Conservation (phyloP, 2,329 filamentous ascomycete genomes). For the Ceratocystis colombiana region DNA sequence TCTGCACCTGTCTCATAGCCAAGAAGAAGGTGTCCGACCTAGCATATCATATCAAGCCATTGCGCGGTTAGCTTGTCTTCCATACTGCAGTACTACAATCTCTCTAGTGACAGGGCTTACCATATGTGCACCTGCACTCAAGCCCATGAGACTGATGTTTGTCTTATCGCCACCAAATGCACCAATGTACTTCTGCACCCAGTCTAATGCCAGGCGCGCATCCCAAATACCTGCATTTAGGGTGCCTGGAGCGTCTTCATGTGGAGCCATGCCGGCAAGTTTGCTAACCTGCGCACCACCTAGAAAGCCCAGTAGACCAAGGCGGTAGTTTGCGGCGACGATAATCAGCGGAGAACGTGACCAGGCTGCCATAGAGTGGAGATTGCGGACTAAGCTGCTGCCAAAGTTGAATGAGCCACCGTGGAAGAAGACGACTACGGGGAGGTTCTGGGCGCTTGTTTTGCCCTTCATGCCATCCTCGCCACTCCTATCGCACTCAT, state of each 20-base stretch:
- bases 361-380: conserved; percentile 52
- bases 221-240: conserved; percentile 57
- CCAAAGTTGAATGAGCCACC: conserved; percentile 54
- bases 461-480: conserved; percentile 25
- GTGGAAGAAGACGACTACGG: conserved; percentile 52
- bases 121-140: conserved; percentile 54
- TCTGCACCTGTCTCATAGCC: conserved; percentile 35
- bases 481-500: conserved; percentile 23
- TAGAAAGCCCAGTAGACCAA: conserved; percentile 60
- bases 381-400: conserved; percentile 45
- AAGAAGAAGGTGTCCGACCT: conserved; percentile 61
- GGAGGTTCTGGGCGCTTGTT: conserved; percentile 28
- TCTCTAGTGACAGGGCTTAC: conserved; percentile 32
- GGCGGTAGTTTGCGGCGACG: conserved; percentile 53
- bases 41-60: not conserved
- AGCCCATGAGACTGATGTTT: conserved; percentile 52
- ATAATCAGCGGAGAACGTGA: conserved; percentile 44
- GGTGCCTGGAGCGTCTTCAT: conserved; percentile 33
- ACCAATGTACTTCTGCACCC: conserved; percentile 51
- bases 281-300: conserved; percentile 42
- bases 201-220: conserved; percentile 48
- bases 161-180: conserved; percentile 50
- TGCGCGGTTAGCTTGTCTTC: conserved; percentile 24
- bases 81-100: not conserved
- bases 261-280: conserved; percentile 36